phyloP scores from a whole-genome alignment of 1,284 basidiomycete genomes.

The Puccinia brachypodii region DNA sequence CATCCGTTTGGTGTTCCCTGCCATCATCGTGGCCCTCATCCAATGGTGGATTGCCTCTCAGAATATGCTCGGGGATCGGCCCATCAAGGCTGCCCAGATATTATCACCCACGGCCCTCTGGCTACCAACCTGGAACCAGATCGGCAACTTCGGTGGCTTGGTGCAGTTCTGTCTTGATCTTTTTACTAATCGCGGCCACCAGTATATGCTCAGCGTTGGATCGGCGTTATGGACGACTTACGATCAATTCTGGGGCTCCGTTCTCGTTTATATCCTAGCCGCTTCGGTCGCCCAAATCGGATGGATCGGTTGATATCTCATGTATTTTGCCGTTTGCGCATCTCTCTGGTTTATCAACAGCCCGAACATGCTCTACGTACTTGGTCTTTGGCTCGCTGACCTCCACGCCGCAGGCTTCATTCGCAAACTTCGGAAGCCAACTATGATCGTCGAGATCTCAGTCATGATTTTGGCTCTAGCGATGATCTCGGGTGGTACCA shows the following conservation, averaged over 20 bases:
- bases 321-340: conserved; percentile 55
- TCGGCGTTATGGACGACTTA: conserved; percentile 59
- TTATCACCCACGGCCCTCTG: conserved; percentile 56
- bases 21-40: conserved; percentile 57
- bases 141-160: conserved; percentile 57
- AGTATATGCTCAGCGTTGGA: conserved; percentile 58
- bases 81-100: conserved; percentile 55
- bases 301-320: conserved; percentile 56
- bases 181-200: conserved; percentile 58
- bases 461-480: conserved; percentile 56
- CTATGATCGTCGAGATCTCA: conserved; percentile 55
- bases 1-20: conserved; percentile 58
- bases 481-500: conserved; percentile 56
- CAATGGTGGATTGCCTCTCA: conserved; percentile 57
- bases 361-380: conserved; percentile 56
- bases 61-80: conserved; percentile 53
- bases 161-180: conserved; percentile 57
- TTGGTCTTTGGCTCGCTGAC: conserved; percentile 57
- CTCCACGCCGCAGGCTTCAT: conserved; percentile 58
- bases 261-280: conserved; percentile 58
- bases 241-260: conserved; percentile 59
- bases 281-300: conserved; percentile 57
- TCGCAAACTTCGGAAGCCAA: conserved; percentile 58
- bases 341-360: conserved; percentile 56
- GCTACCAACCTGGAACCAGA: conserved; percentile 57